Evolutionary conservation across 2,329 filamentous ascomycete genomes (phyloP).

Genomic region (Sarocladium brachiariae): DNA sequence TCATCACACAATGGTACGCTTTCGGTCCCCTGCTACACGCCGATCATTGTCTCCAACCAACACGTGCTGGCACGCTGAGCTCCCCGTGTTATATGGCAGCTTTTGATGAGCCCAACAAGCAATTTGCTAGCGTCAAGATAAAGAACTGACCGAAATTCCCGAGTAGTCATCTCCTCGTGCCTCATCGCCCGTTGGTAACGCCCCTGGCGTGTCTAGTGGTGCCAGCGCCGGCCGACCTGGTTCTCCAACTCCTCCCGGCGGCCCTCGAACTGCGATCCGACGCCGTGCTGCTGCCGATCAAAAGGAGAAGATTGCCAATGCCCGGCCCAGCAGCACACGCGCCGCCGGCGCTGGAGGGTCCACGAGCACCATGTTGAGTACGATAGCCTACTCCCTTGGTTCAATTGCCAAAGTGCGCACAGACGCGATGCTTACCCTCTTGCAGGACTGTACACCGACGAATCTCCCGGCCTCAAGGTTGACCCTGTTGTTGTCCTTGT

Average conservation of each 20-base stretch:
- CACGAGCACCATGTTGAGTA: constrained; percentile 97
- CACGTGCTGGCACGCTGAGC: neutral
- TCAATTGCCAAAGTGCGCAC: neutral
- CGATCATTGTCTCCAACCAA: too few relatives aligned
- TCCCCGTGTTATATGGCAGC: neutral
- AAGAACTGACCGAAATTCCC: constrained; percentile 1
- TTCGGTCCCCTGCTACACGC: too few relatives aligned
- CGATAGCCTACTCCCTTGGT: constrained; percentile 27
- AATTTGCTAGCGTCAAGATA: too few relatives aligned
- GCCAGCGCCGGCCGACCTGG: constrained; percentile 68
- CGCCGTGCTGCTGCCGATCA: constrained; percentile 93
- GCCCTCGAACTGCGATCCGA: constrained; percentile 90
- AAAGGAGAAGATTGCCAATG: constrained; percentile 95
- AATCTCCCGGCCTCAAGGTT: constrained; percentile 94
- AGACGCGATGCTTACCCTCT: constrained; percentile 18
- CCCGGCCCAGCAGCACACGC: constrained; percentile 82
- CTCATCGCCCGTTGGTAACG: constrained; percentile 51
- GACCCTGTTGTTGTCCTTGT: constrained; percentile 97
- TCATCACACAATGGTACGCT: constrained; percentile 25
- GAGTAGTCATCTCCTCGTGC: constrained; percentile 51
- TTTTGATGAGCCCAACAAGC: too few relatives aligned
- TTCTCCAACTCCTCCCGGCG: constrained; percentile 84
- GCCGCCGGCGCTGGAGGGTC: constrained; percentile 92
- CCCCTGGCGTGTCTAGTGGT: constrained; percentile 53
- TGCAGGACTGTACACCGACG: constrained; percentile 89